Base-by-base conservation (phyloP, 352 stramenopile species). In the Aphanomyces astaci region DNA sequence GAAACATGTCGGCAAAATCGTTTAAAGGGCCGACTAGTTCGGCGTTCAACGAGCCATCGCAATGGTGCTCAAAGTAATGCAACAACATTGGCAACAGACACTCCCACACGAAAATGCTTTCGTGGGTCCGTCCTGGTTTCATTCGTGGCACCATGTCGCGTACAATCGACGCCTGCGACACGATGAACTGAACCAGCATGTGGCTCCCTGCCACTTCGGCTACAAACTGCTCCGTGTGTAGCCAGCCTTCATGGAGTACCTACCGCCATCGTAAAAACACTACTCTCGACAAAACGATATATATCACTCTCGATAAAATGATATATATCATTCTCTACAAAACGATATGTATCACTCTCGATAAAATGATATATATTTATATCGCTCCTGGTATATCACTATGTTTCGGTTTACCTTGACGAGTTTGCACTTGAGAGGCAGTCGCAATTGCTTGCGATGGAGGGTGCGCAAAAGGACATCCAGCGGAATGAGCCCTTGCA, bases 211-310 rank as follows among this genome's bases (percentile, higher is more conserved):
- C 57, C 3, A 65, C 57, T 25, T 65, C 57, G 7, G 36, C 33
- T 2, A 65, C 32, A 53, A 30, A 53, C 28, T 65, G 57, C 28
- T 65, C 57, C 32, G 57, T 65, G 28, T 53, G 48, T 31, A 65
- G 40, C 31, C 32, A 65, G 9, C 27, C 57, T 65, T 65, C 57
- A 30, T 65, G 31, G 7, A 65, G 33, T 28, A 65, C 57, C 57
- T 65, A 53, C 25, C 9, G 10, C 13, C 11, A 28, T 62, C 31
- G 15, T n/a, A n/a, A n/a, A n/a, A n/a, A n/a, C n/a, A n/a, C n/a
- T n/a, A n/a, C n/a, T n/a, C n/a, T n/a, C n/a, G n/a, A n/a, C n/a
- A n/a, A n/a, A n/a, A n/a, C n/a, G 9, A 17, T 46, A 17, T 46
- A 9, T 17, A 46, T 17, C 9, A 46, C 17, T 4, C 19, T 17